Evolutionary conservation across 352 stramenopile species (phyloP).

Genomic region (Globisporangium nodosum): DNA sequence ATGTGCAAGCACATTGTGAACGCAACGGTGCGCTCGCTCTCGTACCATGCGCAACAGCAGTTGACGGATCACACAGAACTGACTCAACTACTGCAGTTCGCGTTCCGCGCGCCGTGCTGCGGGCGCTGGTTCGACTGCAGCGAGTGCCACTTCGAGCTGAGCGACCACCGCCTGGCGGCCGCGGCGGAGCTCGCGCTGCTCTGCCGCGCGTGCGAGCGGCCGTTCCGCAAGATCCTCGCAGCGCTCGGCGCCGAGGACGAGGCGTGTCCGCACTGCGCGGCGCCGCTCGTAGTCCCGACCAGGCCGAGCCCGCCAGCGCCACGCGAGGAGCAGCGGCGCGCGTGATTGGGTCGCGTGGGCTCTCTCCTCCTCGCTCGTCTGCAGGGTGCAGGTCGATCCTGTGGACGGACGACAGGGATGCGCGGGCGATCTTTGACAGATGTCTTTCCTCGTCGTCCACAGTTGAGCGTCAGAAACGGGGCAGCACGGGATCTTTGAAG

Average conservation of each 20-base stretch:
- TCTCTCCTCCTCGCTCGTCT: conserved; percentile 1
- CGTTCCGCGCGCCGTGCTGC: conserved; percentile 66
- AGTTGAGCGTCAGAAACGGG: neutral
- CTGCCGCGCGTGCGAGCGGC: conserved; percentile 60
- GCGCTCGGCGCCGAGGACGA: conserved; percentile 51
- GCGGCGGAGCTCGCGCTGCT: conserved; percentile 51
- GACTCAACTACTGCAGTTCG: conserved; percentile 23
- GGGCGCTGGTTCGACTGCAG: conserved; percentile 76
- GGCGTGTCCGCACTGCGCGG: conserved; percentile 58
- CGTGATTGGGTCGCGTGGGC: neutral
- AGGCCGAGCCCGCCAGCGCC: conserved; percentile 1
- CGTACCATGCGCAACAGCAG: neutral
- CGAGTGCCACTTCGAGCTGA: conserved; percentile 67
- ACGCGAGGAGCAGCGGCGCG: neutral
- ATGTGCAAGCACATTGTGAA: conserved; percentile 45
- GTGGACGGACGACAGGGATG: neutral
- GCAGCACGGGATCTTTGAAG: neutral
- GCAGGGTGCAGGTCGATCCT: conserved; percentile 1
- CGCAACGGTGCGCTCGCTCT: conserved; percentile 17
- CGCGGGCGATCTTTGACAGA: neutral
- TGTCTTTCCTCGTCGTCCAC: neutral
- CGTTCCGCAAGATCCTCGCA: conserved; percentile 59
- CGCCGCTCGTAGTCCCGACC: conserved; percentile 28
- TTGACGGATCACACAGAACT: neutral
- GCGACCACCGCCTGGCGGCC: conserved; percentile 39